Percentiles rank a stretch among this genome's conserved stretches.
These are phyloP conservation scores for Irpex sp. DNA, from an alignment of 1,284 basidiomycete species.

Conservation along the genomic window DNA sequence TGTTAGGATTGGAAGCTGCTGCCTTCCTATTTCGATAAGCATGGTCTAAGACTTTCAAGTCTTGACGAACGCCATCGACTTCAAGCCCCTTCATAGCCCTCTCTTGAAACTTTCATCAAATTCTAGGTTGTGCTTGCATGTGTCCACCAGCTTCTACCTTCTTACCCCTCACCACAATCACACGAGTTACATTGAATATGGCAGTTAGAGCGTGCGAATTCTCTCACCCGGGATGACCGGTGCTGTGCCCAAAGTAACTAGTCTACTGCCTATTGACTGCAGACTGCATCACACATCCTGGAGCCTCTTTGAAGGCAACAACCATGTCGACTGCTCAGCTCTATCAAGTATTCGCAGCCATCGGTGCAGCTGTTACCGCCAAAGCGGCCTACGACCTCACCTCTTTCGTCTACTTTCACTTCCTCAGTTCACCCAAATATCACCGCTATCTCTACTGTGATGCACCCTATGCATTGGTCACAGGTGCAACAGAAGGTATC, in stretches of 20 bases:
- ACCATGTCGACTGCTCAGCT: not conserved
- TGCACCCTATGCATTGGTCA: slow-evolving; percentile 26
- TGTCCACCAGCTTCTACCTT: too few species aligned
- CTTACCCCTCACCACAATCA: too few species aligned
- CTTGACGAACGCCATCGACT: too few species aligned
- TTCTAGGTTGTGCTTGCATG: too few species aligned
- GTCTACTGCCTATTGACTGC: not conserved
- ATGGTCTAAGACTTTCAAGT: not conserved
- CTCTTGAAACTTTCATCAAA: too few species aligned
- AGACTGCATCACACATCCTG: not conserved
- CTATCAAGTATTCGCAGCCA: not conserved
- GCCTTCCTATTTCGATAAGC: not conserved
- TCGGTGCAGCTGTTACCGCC: slow-evolving; percentile 4
- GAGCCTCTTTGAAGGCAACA: not conserved
- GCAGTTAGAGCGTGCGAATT: not conserved
- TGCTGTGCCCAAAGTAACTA: not conserved
- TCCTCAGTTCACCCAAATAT: slow-evolving; percentile 19
- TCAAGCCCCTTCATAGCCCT: too few species aligned
- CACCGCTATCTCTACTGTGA: slow-evolving; percentile 22
- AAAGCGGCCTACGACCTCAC: not conserved
- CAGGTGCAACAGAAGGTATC: slow-evolving; percentile 30
- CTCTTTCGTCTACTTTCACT: not conserved
- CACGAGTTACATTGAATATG: not conserved
- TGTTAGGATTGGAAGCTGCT: not conserved
- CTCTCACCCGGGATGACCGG: not conserved